Percentiles rank a stretch among this genome's conserved stretches.
phyloP scores from a whole-genome alignment of 805 yeast species.

The Lachancea dasiensis region DNA sequence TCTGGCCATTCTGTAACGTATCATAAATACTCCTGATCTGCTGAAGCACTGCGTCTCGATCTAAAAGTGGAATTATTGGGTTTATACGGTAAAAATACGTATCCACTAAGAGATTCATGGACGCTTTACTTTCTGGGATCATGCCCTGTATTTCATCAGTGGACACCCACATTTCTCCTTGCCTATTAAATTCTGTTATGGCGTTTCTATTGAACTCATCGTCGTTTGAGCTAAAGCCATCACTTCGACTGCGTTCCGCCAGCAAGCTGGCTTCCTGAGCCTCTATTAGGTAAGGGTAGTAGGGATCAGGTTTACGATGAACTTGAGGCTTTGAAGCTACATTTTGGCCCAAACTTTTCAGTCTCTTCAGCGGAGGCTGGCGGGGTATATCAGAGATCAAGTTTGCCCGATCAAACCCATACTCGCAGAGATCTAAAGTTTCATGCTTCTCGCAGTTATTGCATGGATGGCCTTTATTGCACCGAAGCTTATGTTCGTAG shows the following conservation, averaged over 20 bases:
- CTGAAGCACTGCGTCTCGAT: slow-evolving; percentile 12
- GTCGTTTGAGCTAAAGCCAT: not conserved
- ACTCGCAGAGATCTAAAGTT: slow-evolving; percentile 15
- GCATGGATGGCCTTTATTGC: slow-evolving; percentile 23
- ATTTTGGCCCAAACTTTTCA: not conserved
- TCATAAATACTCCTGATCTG: slow-evolving; percentile 3
- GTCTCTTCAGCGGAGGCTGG: not conserved
- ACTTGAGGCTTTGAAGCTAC: not conserved
- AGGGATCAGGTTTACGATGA: slow-evolving; percentile 1
- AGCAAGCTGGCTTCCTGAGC: slow-evolving; percentile 1
- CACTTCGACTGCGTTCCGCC: not conserved
- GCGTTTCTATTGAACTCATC: slow-evolving; percentile 18
- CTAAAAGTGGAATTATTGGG: slow-evolving; percentile 26
- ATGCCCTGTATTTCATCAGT: slow-evolving; percentile 16
- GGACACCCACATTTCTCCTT: slow-evolving; percentile 7
- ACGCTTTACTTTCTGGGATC: slow-evolving; percentile 16
- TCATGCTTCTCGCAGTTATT: slow-evolving; percentile 15
- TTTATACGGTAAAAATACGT: slow-evolving; percentile 21
- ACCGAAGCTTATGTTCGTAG: slow-evolving; percentile 25
- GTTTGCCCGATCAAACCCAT: slow-evolving; percentile 22
- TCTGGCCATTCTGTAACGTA: slow-evolving; percentile 10
- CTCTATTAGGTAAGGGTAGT: slow-evolving; percentile 4
- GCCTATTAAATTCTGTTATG: slow-evolving; percentile 18
- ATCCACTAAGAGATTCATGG: slow-evolving; percentile 15
- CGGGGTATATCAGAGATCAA: not conserved